Percentiles rank a stretch among this genome's conserved stretches.
Conservation (phyloP, 78 protist species). For the Emiliania huxleyi region DNA sequence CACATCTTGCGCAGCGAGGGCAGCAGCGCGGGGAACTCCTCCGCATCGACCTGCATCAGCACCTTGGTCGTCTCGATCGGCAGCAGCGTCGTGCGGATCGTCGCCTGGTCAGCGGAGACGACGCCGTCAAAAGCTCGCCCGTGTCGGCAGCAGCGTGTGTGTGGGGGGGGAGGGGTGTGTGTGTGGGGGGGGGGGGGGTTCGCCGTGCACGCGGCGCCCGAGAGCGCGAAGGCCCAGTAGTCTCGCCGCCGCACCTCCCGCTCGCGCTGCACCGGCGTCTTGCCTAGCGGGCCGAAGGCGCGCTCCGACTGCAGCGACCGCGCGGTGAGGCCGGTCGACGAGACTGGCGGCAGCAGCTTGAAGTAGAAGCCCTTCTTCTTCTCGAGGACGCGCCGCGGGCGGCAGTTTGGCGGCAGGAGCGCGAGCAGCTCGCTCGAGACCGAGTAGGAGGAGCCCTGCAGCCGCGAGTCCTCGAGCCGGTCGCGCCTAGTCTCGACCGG, state of each 20-base stretch:
- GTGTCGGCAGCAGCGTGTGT: too few relatives aligned
- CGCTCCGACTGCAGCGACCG: not conserved
- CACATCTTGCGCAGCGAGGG: not conserved
- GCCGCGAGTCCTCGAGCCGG: not conserved
- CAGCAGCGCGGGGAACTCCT: not conserved
- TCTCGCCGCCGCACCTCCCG: not conserved
- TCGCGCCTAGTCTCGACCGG: too few relatives aligned
- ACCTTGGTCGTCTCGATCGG: not conserved
- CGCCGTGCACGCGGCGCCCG: slow-evolving; percentile 20
- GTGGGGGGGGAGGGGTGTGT: too few relatives aligned
- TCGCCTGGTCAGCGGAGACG: too few relatives aligned
- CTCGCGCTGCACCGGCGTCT: not conserved
- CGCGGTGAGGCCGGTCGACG: not conserved
- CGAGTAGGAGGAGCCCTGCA: not conserved
- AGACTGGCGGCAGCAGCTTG: too few relatives aligned
- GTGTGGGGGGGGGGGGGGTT: too few relatives aligned
- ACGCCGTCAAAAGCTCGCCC: too few relatives aligned
- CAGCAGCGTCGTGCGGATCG: not conserved
- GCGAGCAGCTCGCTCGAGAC: not conserved
- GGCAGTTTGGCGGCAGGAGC: not conserved
- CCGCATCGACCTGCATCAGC: not conserved
- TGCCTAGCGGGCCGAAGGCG: not conserved
- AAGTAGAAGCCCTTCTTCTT: too few relatives aligned
- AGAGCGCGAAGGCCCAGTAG: not conserved
- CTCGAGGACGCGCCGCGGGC: too few relatives aligned